Conservation (phyloP, 495 filamentous ascomycete species). For the Choiromyces venosus region DNA sequence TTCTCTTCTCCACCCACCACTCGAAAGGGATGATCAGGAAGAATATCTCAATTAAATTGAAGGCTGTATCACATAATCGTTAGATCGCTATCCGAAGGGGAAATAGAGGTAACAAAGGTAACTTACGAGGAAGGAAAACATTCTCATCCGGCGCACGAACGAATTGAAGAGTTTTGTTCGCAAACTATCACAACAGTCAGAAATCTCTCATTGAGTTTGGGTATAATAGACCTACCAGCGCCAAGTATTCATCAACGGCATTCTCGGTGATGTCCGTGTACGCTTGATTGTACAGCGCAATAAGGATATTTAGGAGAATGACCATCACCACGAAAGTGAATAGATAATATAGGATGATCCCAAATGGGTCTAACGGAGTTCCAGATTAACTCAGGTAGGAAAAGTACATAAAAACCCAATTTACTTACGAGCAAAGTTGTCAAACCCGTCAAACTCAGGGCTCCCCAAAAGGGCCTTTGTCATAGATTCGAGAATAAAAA, state of each 20-base stretch:
- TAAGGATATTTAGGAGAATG: conserved; percentile 85
- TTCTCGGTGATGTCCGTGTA: conserved; percentile 95
- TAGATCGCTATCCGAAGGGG: neutral
- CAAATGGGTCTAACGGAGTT: conserved; percentile 64
- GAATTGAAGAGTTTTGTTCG: conserved; percentile 91
- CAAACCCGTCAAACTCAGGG: conserved; percentile 85
- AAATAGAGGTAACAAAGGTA: conserved; percentile 45
- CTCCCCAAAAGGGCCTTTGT: conserved; percentile 80
- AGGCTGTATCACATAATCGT: conserved; percentile 45
- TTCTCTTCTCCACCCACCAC: conserved; percentile 75
- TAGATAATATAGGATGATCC: conserved; percentile 85
- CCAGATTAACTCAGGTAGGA: conserved; percentile 79
- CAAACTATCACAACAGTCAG: conserved; percentile 47
- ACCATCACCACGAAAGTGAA: conserved; percentile 96
- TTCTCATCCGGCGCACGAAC: conserved; percentile 96
- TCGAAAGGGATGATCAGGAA: conserved; percentile 75
- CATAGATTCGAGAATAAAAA: conserved; percentile 84
- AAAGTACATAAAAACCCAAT: conserved; percentile 57
- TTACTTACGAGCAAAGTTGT: conserved; percentile 54
- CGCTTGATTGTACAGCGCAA: conserved; percentile 92
- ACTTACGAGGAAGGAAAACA: conserved; percentile 72
- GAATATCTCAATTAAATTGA: conserved; percentile 89
- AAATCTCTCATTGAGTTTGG: neutral
- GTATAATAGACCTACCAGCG: conserved; percentile 48
- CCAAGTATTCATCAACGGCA: conserved; percentile 90